Percentiles rank a stretch among this genome's conserved stretches.
phyloP scores from a whole-genome alignment of 345 rosid genomes.

The Sisymbrium irio region DNA sequence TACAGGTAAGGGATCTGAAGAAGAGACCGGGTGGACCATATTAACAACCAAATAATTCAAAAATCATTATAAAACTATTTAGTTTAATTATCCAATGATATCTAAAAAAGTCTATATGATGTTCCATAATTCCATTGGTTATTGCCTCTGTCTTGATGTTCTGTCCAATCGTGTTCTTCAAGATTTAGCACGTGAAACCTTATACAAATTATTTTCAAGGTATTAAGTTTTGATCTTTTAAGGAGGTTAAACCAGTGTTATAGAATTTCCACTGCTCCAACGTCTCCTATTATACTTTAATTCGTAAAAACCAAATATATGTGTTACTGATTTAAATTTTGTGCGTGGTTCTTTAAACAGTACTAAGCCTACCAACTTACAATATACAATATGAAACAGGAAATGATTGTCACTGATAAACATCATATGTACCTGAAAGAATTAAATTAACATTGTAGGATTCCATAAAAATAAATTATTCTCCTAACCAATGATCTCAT shows the following conservation, averaged over 20 bases:
- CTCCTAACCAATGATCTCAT: slow-evolving; percentile 6
- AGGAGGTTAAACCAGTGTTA: not conserved
- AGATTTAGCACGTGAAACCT: slow-evolving; percentile 32
- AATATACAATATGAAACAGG: not conserved
- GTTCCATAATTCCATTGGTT: slow-evolving; percentile 36
- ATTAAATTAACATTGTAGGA: not conserved
- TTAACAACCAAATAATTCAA: slow-evolving; percentile 27
- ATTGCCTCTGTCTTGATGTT: slow-evolving; percentile 32
- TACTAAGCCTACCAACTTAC: not conserved
- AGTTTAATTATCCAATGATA: slow-evolving; percentile 31
- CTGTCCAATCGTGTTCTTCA: slow-evolving; percentile 37
- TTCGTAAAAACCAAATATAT: not conserved
- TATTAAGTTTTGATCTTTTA: not conserved
- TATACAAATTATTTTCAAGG: slow-evolving; percentile 2
- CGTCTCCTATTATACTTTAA: not conserved
- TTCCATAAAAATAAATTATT: not conserved
- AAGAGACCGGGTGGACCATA: slow-evolving; percentile 37
- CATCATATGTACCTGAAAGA: not conserved
- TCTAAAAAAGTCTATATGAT: slow-evolving; percentile 1
- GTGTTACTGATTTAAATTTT: not conserved
- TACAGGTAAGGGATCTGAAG: slow-evolving; percentile 25
- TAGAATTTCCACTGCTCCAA: not conserved
- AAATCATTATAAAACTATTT: slow-evolving; percentile 23
- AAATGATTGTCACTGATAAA: not conserved
- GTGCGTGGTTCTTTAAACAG: not conserved